Evolutionary conservation across 257 asterid species (phyloP), one percentile per base, ranked within the genome.

Genomic region (Solanum piurae): DNA sequence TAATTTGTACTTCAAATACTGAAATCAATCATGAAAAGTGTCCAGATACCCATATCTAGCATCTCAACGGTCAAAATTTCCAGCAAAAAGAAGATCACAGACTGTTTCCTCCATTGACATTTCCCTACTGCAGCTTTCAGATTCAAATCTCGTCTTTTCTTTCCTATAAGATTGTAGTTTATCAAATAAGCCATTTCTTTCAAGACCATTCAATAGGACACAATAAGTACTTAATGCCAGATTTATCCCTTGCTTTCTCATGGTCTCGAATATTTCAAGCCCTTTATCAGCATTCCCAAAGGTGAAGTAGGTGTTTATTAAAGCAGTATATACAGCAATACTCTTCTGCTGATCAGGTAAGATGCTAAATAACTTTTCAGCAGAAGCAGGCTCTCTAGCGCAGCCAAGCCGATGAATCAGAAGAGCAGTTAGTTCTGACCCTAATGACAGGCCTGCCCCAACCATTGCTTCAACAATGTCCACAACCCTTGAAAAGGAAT

Each of bases 331-430:
- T n/a, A 94, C 95, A 89, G 98, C 93, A 72, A 85, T 87, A 55
- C 91, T 92, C 93, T 90, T 96, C 91, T 95, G 95, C 83, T 92
- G 90, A n/a, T 76, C 91, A 36, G 95, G 94, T 88, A 97, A 88
- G 84, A 93, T 20, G 86, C 90, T 86, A 74, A 97, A 97, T 86
- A 95, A 89, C 87, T 91, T 91, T 36, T 91, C 91, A 49, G 98
- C 98, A 73, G 92, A 90, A 87, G 73, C 89, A 40, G 86, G 92
- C 49, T 91, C 92, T 89, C 89, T 89, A 73, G 92, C 79, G 84
- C 91, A 89, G 77, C 99, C 99, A 83, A 97, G 95, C 42, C 93
- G 93, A 88, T 95, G 87, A 52, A 97, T 93, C 23, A 95, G 89
- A 87, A 94, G 94, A 25, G 98, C 90, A 60, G 93, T 94, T 46